phyloP scores from a whole-genome alignment of 1,139 yeast genomes.

The Saccharomyces hybrid region DNA sequence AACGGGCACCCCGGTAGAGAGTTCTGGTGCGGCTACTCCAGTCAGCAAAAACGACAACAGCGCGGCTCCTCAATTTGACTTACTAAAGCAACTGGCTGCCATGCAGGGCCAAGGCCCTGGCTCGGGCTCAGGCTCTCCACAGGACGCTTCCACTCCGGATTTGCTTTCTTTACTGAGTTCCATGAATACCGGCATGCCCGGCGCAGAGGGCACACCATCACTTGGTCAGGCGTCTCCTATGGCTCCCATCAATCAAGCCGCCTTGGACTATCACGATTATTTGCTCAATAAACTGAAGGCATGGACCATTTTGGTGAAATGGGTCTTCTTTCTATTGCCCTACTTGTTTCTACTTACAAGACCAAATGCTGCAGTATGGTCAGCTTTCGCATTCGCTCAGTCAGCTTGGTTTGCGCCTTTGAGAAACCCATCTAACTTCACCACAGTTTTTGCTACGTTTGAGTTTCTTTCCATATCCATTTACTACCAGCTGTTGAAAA shows the following conservation, averaged over 20 bases:
- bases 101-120: slow-evolving; percentile 9
- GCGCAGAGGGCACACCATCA: slow-evolving; percentile 4
- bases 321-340: slow-evolving; percentile 27
- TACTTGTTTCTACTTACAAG: slow-evolving; percentile 23
- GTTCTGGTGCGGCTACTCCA: background rate
- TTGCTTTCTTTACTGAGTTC: slow-evolving; percentile 24
- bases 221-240: slow-evolving; percentile 2
- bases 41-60: slow-evolving; percentile 1
- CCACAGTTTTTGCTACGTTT: slow-evolving; percentile 32
- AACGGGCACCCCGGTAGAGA: background rate
- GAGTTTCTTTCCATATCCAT: slow-evolving; percentile 32
- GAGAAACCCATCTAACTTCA: slow-evolving; percentile 29
- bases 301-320: slow-evolving; percentile 26
- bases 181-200: slow-evolving; percentile 12
- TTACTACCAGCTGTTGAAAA: slow-evolving; percentile 27
- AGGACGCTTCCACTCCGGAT: slow-evolving; percentile 21
- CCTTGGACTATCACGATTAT: slow-evolving; percentile 24
- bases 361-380: slow-evolving; percentile 7
- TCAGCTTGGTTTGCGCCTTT: slow-evolving; percentile 5
- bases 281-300: slow-evolving; percentile 27
- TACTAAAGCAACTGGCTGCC: slow-evolving; percentile 21
- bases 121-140: background rate
- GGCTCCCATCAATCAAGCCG: slow-evolving; percentile 21
- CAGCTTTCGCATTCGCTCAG: background rate
- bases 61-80: slow-evolving; percentile 16